Conservation (phyloP, 2,329 filamentous ascomycete genomes). For the Verruconis gallopava region DNA sequence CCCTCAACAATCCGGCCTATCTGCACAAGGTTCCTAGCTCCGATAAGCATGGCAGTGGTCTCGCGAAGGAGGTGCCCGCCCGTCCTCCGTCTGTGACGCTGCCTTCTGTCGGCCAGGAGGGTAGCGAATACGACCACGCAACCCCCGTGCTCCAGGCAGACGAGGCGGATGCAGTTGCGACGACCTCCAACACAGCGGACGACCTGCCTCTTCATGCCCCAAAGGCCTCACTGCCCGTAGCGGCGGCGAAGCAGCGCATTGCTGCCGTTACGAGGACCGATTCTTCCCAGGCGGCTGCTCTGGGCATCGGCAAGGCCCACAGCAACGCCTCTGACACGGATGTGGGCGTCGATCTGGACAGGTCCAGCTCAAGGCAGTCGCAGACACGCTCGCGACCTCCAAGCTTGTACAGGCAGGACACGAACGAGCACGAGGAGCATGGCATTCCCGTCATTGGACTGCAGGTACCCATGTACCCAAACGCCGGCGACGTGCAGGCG, state of each 20-base stretch:
- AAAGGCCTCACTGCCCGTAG: slow-evolving; percentile 69
- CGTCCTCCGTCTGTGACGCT: slow-evolving; percentile 68
- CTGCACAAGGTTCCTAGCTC: slow-evolving; percentile 24
- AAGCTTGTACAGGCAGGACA: slow-evolving; percentile 42
- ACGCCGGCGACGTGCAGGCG: slow-evolving; percentile 91
- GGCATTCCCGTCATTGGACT: slow-evolving; percentile 88
- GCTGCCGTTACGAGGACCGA: slow-evolving; percentile 80
- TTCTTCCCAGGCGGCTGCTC: slow-evolving; percentile 74
- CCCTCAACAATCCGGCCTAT: slow-evolving; percentile 60
- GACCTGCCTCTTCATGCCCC: slow-evolving; percentile 82
- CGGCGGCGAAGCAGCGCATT: slow-evolving; percentile 73
- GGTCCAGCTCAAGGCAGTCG: slow-evolving; percentile 33
- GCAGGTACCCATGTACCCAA: slow-evolving; percentile 84
- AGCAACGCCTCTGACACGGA: slow-evolving; percentile 25
- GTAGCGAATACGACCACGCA: slow-evolving; percentile 68
- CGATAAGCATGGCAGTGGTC: slow-evolving; percentile 22
- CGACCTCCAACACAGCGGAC: slow-evolving; percentile 62
- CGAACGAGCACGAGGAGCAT: slow-evolving; percentile 46
- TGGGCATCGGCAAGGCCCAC: slow-evolving; percentile 56
- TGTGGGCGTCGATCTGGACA: slow-evolving; percentile 18
- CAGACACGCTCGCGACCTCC: slow-evolving; percentile 34
- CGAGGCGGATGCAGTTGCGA: slow-evolving; percentile 16
- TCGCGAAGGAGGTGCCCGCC: slow-evolving; percentile 28
- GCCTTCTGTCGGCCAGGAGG: slow-evolving; percentile 80
- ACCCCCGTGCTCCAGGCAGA: neutral